phyloP scores from a whole-genome alignment of 2,329 filamentous ascomycete species.

The Fusarium tjaetaba region DNA sequence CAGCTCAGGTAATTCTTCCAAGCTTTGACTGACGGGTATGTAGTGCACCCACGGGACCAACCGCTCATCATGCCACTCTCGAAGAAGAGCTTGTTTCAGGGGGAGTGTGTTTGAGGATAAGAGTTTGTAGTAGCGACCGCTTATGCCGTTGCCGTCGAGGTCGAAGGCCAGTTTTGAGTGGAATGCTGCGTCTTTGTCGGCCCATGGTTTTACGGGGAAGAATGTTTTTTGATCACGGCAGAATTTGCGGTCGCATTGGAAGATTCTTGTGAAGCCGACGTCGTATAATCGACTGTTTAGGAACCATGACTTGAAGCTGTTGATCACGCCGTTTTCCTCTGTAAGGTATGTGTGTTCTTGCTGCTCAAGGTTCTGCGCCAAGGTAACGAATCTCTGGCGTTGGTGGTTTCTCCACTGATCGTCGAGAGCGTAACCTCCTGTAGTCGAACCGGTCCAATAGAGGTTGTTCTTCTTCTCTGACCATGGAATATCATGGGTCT shows the following conservation, averaged over 20 bases:
- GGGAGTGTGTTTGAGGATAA: conserved; percentile 58
- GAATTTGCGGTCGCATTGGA: conserved; percentile 53
- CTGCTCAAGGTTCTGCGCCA: conserved; percentile 48
- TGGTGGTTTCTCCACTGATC: conserved; percentile 56
- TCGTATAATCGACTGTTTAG: conserved; percentile 54
- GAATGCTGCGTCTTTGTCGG: conserved; percentile 50
- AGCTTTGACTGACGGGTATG: conserved; percentile 59
- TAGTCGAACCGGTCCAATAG: conserved; percentile 68
- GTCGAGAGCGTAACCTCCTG: conserved; percentile 55
- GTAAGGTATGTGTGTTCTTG: conserved; percentile 48
- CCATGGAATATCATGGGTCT: conserved; percentile 56
- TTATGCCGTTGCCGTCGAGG: conserved; percentile 66
- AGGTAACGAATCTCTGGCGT: conserved; percentile 56
- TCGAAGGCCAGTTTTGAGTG: conserved; percentile 58
- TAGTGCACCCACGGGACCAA: conserved; percentile 67
- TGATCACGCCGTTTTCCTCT: conserved; percentile 26
- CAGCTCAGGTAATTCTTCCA: conserved; percentile 63
- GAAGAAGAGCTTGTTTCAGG: conserved; percentile 62
- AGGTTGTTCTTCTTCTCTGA: conserved; percentile 59
- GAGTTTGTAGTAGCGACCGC: conserved; percentile 62
- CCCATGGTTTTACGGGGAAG: conserved; percentile 47
- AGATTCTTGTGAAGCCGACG: conserved; percentile 56
- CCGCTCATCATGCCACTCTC: conserved; percentile 68
- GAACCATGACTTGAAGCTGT: conserved; percentile 42
- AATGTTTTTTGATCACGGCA: conserved; percentile 50